Evolutionary conservation across 1,284 basidiomycete genomes (phyloP), one percentile per base, ranked within the genome.

Genomic region (Apiotrichum siamense): DNA sequence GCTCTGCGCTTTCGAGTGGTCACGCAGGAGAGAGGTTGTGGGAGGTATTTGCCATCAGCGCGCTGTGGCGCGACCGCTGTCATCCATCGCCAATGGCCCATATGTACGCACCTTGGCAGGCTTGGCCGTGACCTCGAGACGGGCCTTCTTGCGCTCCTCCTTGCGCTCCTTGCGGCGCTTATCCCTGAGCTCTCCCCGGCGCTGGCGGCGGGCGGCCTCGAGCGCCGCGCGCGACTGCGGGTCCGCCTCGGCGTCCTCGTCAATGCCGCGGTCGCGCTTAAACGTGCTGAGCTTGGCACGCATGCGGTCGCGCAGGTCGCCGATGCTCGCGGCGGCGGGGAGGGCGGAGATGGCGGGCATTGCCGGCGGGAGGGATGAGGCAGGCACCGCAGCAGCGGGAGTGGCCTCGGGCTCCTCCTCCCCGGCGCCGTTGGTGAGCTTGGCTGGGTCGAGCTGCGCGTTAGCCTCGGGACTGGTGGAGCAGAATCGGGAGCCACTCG

Each of bases 391-490:
- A 4, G 66, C 67, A 3, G 63, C 70, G 24, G 68, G 61, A 20
- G 56, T 52, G 17, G 55, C 27, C 27, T 25, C 29, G 54, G 32
- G 37, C 32, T 61, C 60, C 26, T 63, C 57, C 23, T 68, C 69
- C 33, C 54, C 60, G 42, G 64, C 61, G 29, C 67, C 58, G 20
- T 62, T 62, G 50, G 68, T 61, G 15, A 75, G 80, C 74, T 93
- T 91, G 6, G 83, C 83, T 2, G 91, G 91, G 70, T 96, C 89
- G 60, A 94, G 85, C 90, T 93, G 61, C 12, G 11, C 7, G 40
- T 54, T 24, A 55, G 52, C 36, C 11, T 31, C 18, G 10, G 7
- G 15, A 3, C 36, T 7, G 17, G 23, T 43, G 7, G 26, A 43
- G 41, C 2, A 29, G 7, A 13, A n/a, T 17, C 17, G 39, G 23